These are phyloP conservation scores for Benincasa hispida DNA, from an alignment of 306 rosid genomes.

Conservation along the genomic window DNA sequence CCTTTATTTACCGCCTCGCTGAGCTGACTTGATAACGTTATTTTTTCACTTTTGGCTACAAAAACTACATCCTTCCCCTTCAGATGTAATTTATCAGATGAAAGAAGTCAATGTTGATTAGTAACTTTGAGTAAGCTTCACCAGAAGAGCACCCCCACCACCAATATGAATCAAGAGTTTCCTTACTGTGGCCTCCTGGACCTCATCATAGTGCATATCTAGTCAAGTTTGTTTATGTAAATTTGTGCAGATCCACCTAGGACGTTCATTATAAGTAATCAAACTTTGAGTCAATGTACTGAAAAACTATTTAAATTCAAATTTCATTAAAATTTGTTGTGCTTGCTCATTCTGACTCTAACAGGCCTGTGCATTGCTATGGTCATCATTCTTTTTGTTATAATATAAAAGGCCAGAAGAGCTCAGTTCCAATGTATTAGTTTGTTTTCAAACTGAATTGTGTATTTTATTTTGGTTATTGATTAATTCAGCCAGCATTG, in stretches of 20 bases:
- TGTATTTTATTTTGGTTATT: not conserved
- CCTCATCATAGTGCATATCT: not conserved
- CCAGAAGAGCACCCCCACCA: constrained; percentile 21
- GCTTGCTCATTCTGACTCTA: not conserved
- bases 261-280: not conserved
- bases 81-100: constrained; percentile 24
- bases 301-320: not conserved
- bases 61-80: constrained; percentile 51
- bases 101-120: constrained; percentile 7
- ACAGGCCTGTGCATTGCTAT: not conserved
- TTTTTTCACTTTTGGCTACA: constrained; percentile 3
- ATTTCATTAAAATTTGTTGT: not conserved
- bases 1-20: constrained; percentile 27
- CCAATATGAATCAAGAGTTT: not conserved
- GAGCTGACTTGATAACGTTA: not conserved
- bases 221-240: not conserved
- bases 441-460: constrained; percentile 4
- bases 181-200: not conserved
- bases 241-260: not conserved
- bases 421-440: not conserved
- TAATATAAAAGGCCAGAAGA: not conserved
- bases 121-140: constrained; percentile 5
- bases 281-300: not conserved
- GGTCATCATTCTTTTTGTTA: not conserved
- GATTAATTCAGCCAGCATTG: constrained; percentile 54